Base-by-base conservation (phyloP, 2,329 filamentous ascomycete genomes). In the Claviceps arundinis region DNA sequence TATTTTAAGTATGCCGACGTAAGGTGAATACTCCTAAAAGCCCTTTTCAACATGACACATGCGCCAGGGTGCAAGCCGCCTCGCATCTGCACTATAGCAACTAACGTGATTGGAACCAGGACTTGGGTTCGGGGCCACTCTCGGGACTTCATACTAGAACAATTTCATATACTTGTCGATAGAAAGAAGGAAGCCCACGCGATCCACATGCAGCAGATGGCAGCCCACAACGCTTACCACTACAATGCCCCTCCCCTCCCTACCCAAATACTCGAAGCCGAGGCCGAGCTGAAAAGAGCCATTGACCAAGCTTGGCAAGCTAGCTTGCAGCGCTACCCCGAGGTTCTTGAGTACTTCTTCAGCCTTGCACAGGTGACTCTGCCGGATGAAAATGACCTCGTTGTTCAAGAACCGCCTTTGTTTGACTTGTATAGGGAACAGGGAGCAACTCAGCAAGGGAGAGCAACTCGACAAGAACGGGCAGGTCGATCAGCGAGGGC, bases 271-370 rank as follows among this genome's bases (percentile, higher is more conserved):
- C 71, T 75, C 41, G 75, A 78, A 52, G 85, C 84, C 24, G 78
- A 88, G 61, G 73, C 74, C 16, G 74, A 76, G 48, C 73, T 88
- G 55, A 87, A 88, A 67, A 76, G 80, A 48, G 85, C 84, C 55
- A 85, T 89, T 60, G 85, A 89, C 60, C 82, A 86, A 56, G 86
- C 89, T 68, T 91, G 86, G 86, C 78, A 83, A 60, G 74, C 78
- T 34, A 84, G 82, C 47, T 85, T 89, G 41, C 78, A 87, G 60
- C 77, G 82, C 51, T 91, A 90, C 60, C 87, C 86, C 4, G 84
- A 89, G 63, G 82, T 90, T n/a, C 72, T 91, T 51, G 83, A 89
- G 66, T 89, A 90, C 67, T 90, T 85, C 63, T 90, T 84, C 67
- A 74, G 79, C 54, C 71, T 89, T 40, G 82, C 89, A 38, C 78